Conservation (phyloP, 1,284 basidiomycete species). For the Bondarzewia mesenterica region DNA sequence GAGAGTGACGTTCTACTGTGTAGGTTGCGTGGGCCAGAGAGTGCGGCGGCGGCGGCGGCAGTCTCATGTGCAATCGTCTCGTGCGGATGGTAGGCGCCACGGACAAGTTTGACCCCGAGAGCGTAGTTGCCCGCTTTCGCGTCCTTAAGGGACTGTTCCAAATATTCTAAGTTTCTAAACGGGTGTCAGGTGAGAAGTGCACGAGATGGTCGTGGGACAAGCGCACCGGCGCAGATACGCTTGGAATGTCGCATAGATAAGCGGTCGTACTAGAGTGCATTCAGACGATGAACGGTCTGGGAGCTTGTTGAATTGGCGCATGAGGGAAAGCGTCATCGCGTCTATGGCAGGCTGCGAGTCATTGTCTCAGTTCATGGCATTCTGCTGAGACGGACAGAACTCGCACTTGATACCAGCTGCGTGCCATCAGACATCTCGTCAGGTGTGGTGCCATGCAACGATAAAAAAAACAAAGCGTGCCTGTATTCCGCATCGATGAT, state of each 20-base stretch:
- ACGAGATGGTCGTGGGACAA: neutral
- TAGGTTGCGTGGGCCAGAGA: too few relatives aligned
- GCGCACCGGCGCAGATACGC: slow-evolving; percentile 70
- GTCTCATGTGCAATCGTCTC: slow-evolving; percentile 35
- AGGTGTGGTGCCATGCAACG: too few relatives aligned
- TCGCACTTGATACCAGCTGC: slow-evolving; percentile 60
- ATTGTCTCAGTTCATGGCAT: neutral
- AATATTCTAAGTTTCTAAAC: slow-evolving; percentile 58
- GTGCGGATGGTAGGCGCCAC: slow-evolving; percentile 86
- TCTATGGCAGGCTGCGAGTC: slow-evolving; percentile 73
- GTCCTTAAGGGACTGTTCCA: slow-evolving; percentile 60
- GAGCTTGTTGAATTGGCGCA: slow-evolving; percentile 69
- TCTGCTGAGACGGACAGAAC: neutral
- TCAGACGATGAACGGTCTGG: slow-evolving; percentile 11
- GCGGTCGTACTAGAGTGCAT: slow-evolving; percentile 37
- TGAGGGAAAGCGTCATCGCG: slow-evolving; percentile 67
- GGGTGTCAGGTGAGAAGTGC: slow-evolving; percentile 2
- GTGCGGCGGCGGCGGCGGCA: slow-evolving; percentile 18
- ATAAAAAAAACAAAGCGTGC: slow-evolving; percentile 28
- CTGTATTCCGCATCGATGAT: slow-evolving; percentile 82
- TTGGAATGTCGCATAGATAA: slow-evolving; percentile 80
- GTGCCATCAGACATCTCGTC: too few relatives aligned
- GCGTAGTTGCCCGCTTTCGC: slow-evolving; percentile 67
- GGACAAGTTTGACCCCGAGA: slow-evolving; percentile 90
- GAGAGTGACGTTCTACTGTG: slow-evolving; percentile 15